phyloP scores from a whole-genome alignment of 202 grass and related monocot species.

The Carex arenaria region DNA sequence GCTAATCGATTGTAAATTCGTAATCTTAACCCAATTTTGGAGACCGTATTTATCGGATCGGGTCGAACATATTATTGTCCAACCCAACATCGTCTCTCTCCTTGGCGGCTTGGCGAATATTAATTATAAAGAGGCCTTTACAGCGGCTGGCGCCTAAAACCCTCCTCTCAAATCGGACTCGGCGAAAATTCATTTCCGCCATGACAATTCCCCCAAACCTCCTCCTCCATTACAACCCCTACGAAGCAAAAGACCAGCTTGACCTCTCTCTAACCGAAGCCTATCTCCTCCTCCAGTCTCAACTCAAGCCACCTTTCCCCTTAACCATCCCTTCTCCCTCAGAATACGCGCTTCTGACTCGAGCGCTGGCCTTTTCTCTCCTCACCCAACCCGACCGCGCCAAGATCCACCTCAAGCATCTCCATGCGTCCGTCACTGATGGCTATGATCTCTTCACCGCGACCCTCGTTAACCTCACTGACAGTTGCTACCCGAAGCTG shows the following conservation, averaged over 20 bases:
- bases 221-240: constrained; percentile 13
- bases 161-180: neutral
- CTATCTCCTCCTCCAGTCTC: constrained; percentile 18
- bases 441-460: constrained; percentile 34
- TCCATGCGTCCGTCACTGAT: constrained; percentile 35
- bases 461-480: constrained; percentile 27
- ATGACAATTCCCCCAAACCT: neutral
- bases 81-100: no score
- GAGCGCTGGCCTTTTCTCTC: constrained; percentile 26
- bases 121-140: no score
- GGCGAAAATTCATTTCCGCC: neutral
- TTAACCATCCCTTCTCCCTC: constrained; percentile 29
- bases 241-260: constrained; percentile 21
- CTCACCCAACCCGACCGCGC: constrained; percentile 24
- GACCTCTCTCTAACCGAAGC: constrained; percentile 30
- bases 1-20: no score
- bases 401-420: constrained; percentile 27
- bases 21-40: neutral
- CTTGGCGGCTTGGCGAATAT: no score
- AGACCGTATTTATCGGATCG: neutral
- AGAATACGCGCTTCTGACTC: constrained; percentile 33
- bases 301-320: constrained; percentile 36
- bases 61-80: neutral
- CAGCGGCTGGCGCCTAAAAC: neutral
- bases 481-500: constrained; percentile 25